These are phyloP conservation scores for Hevea brasiliensis DNA, from an alignment of 345 rosid genomes.

Conservation along the genomic window DNA sequence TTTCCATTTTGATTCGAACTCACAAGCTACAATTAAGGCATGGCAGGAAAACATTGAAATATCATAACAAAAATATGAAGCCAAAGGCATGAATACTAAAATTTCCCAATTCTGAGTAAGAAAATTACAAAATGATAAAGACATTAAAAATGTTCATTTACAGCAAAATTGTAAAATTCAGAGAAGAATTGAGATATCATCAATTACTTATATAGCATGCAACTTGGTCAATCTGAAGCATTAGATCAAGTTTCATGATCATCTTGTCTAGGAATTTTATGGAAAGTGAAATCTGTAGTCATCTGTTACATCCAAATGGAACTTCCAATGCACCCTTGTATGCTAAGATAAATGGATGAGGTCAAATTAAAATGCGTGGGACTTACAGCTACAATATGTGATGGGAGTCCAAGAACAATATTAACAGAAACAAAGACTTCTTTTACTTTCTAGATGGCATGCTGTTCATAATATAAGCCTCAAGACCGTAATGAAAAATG, in stretches of 20 bases:
- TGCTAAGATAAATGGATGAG: not conserved
- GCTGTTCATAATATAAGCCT: not conserved
- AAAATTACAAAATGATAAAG: not conserved
- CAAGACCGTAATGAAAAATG: not conserved
- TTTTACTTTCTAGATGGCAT: not conserved
- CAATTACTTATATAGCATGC: not conserved
- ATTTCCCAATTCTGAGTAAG: too few relatives aligned
- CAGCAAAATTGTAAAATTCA: not conserved
- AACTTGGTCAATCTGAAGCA: not conserved
- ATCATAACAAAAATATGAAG: not conserved
- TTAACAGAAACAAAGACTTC: not conserved
- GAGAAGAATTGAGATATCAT: not conserved
- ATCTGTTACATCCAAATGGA: not conserved
- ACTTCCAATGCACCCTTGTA: not conserved
- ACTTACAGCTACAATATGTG: not conserved
- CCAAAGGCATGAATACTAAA: too few relatives aligned
- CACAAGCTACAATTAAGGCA: slow-evolving; percentile 32
- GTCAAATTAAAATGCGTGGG: not conserved
- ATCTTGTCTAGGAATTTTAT: not conserved
- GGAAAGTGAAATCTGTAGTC: not conserved
- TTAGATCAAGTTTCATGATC: not conserved
- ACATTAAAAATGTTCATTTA: not conserved
- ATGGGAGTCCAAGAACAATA: not conserved
- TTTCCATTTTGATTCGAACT: slow-evolving; percentile 60
- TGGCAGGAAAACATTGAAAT: not conserved